Percentiles rank a stretch among this genome's conserved stretches.
phyloP scores from a whole-genome alignment of 257 asterid species.

The Nicotiana undulata region DNA sequence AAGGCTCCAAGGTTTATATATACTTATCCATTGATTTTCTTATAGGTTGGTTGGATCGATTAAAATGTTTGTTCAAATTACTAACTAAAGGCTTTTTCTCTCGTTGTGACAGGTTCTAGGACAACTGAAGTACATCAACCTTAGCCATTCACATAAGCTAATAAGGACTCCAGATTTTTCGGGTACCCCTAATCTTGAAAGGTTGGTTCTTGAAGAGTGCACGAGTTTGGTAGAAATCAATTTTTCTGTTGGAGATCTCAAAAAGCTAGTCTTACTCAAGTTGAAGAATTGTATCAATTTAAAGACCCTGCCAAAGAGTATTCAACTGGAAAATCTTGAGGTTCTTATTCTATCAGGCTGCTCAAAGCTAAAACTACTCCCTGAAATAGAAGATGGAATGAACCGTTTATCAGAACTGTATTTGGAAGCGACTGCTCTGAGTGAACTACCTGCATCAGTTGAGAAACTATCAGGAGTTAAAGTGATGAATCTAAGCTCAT shows the following conservation, averaged over 20 bases:
- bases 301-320: constrained; percentile 1
- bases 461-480: neutral
- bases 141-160: constrained; percentile 15
- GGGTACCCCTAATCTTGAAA: constrained; percentile 11
- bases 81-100: neutral
- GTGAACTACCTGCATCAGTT: neutral
- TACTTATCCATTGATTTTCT: neutral
- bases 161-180: constrained; percentile 11
- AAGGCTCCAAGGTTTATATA: constrained; percentile 3
- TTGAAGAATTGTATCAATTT: constrained; percentile 6
- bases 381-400: constrained; percentile 1
- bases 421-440: neutral
- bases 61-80: neutral
- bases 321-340: neutral
- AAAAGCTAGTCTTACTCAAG: neutral
- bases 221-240: constrained; percentile 5
- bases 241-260: neutral
- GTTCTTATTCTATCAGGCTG: constrained; percentile 11
- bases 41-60: neutral
- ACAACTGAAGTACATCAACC: constrained; percentile 12
- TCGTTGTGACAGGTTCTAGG: neutral
- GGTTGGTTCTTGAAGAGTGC: constrained; percentile 9
- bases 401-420: neutral
- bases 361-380: neutral
- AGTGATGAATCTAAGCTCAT: neutral